Evolutionary conservation across 257 asterid species (phyloP).

Genomic region (Rhazya stricta): DNA sequence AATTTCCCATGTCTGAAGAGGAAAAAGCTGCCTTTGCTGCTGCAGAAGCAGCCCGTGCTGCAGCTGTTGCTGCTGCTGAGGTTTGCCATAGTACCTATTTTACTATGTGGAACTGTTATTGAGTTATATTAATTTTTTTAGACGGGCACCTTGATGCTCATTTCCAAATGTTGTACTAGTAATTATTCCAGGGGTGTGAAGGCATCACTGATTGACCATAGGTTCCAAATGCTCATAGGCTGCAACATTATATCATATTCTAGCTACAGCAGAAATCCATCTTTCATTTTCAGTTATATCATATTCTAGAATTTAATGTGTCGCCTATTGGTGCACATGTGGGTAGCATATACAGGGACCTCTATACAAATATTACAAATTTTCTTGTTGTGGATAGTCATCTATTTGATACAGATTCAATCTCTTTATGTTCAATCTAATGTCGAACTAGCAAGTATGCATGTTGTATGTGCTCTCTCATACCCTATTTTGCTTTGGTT

Average conservation of each 20-base stretch:
- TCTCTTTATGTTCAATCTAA: not conserved
- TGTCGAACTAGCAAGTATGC: not conserved
- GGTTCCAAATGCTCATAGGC: not conserved
- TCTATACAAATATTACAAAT: not conserved
- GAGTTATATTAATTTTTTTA: not conserved
- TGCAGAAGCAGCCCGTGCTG: constrained; percentile 92
- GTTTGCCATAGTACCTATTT: constrained; percentile 26
- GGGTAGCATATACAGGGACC: not conserved
- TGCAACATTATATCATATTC: not conserved
- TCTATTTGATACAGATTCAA: not conserved
- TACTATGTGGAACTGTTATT: not conserved
- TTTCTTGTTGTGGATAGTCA: not conserved
- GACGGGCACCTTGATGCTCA: not conserved
- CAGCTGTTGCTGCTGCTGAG: constrained; percentile 94
- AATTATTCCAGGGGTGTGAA: not conserved
- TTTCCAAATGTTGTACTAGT: not conserved
- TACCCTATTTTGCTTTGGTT: not conserved
- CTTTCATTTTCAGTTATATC: not conserved
- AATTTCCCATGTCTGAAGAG: constrained; percentile 72
- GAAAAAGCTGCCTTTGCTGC: constrained; percentile 88
- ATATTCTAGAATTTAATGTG: not conserved
- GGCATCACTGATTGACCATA: not conserved
- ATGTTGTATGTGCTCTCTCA: not conserved
- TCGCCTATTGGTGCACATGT: not conserved
- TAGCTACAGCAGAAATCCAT: not conserved